Evolutionary conservation across 164 flowering plant species (phyloP), one percentile per base, ranked within the genome.

Genomic region (Kingdonia uniflora): DNA sequence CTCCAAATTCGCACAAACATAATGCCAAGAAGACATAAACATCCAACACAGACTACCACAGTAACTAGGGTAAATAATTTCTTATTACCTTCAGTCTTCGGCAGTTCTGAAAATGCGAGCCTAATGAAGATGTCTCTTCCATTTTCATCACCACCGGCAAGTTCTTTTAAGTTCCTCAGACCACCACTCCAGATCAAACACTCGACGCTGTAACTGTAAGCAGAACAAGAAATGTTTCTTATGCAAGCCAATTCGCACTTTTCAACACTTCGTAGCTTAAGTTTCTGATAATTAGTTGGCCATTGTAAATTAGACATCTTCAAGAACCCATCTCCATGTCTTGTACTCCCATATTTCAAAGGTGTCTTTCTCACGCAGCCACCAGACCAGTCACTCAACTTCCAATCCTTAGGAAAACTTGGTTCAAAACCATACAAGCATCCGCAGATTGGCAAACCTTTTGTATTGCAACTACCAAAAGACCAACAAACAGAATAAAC

Each of bases 371-470:
- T 29, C 35, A 29, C 35, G 8, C 35, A 29, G 35, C 35, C 35
- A 29, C 35, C 35, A 29, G 35, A 29, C 35, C 35, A 29, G 35
- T 29, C 35, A 29, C 56, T 43, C 37, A 47, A 13, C 5, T 47
- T 6, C 76, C 76, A 69, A 13, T 54, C 55, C 2, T 24, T 16
- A 0, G 45, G 56, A 11, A 33, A 8, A 19, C 40, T 60, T 3
- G 76, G 73, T 19, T n/a, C 40, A 37, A 57, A 68, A 3, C 67
- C 66, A 1, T 49, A 19, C 24, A 66, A 12, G 45, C 76, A 72
- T 5, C 12, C 24, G 44, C 76, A 72, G 1, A 39, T 15, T 14
- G 61, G 68, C 1, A 55, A 50, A 4, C 29, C 46, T 40, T 57
- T 62, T 2, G 63, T 22, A 35, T 71, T 65, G 29, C 75, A 74